A percentile compares a stretch with the other conserved stretches of the same genome.
Evolutionary conservation across 2,329 filamentous ascomycete genomes (phyloP).

Genomic region (Sarocladiaceae sp.): DNA sequence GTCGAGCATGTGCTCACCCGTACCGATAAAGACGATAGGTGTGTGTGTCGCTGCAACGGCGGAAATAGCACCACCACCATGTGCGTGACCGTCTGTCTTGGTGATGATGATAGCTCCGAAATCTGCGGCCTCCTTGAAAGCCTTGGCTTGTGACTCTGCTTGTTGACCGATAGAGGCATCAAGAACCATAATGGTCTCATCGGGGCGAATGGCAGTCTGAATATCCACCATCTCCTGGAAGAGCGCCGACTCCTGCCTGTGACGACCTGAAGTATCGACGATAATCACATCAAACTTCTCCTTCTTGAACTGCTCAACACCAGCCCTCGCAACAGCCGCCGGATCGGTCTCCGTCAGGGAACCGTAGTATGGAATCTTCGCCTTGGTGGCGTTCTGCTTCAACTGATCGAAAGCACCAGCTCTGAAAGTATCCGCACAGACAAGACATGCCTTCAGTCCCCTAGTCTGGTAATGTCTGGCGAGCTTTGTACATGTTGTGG

Average conservation of each 20-base stretch:
- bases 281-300: constrained; percentile 98
- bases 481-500: constrained; percentile 95
- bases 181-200: constrained; percentile 98
- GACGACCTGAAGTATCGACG: constrained; percentile 92
- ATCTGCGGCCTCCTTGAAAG: constrained; percentile 95
- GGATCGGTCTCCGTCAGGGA: constrained; percentile 95
- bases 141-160: constrained; percentile 88
- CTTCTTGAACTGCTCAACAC: constrained; percentile 98
- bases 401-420: constrained; percentile 97
- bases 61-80: constrained; percentile 94
- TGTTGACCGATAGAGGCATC: constrained; percentile 96
- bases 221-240: constrained; percentile 99
- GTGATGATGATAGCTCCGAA: constrained; percentile 99
- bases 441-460: constrained; percentile 87
- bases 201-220: constrained; percentile 80
- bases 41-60: constrained; percentile 95
- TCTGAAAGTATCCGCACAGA: constrained; percentile 97
- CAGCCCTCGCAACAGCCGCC: constrained; percentile 86
- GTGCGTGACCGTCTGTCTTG: constrained; percentile 94
- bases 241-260: constrained; percentile 89
- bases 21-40: constrained; percentile 96
- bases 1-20: constrained; percentile 95
- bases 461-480: constrained; percentile 91
- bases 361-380: constrained; percentile 98
- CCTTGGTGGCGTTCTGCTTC: constrained; percentile 98